Evolutionary conservation across 73 alveolate genomes (phyloP).

Genomic region (Paramecium caudatum): DNA sequence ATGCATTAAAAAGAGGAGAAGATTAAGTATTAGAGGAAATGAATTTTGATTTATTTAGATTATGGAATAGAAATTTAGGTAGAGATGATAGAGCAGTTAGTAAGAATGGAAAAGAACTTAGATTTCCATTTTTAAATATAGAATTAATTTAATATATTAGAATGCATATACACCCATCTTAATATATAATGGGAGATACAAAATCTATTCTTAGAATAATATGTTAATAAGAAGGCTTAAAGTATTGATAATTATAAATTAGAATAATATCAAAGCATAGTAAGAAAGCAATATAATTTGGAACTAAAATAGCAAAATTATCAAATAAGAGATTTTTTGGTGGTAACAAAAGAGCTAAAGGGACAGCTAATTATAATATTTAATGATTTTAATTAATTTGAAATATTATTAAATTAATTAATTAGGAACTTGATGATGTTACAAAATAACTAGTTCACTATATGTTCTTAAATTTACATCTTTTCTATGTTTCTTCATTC

Average conservation of each 20-base stretch:
- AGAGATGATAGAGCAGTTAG: slow-evolving; percentile 97
- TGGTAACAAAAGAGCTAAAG: slow-evolving; percentile 88
- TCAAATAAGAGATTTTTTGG: slow-evolving; percentile 86
- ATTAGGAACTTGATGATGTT: no score
- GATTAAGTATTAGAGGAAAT: slow-evolving; percentile 88
- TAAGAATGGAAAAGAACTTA: slow-evolving; percentile 89
- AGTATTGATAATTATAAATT: slow-evolving; percentile 15
- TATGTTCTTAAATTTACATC: slow-evolving; percentile 2
- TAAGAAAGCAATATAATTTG: slow-evolving; percentile 88
- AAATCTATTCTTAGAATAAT: slow-evolving; percentile 83
- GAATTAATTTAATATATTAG: slow-evolving; percentile 79
- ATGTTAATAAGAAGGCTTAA: slow-evolving; percentile 73
- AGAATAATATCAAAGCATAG: slow-evolving; percentile 37
- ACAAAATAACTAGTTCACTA: no score
- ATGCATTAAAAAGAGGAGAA: slow-evolving; percentile 86
- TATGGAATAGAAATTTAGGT: slow-evolving; percentile 96
- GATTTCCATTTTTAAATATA: slow-evolving; percentile 94
- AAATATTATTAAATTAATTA: not conserved
- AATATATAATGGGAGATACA: slow-evolving; percentile 75
- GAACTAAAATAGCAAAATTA: slow-evolving; percentile 85
- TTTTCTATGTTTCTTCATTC: not conserved
- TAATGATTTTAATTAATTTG: not conserved
- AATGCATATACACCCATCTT: slow-evolving; percentile 62
- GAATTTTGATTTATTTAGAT: slow-evolving; percentile 89
- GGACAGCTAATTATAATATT: slow-evolving; percentile 78